phyloP scores from a whole-genome alignment of 495 filamentous ascomycete species.

The Hypoxylon cercidicola region DNA sequence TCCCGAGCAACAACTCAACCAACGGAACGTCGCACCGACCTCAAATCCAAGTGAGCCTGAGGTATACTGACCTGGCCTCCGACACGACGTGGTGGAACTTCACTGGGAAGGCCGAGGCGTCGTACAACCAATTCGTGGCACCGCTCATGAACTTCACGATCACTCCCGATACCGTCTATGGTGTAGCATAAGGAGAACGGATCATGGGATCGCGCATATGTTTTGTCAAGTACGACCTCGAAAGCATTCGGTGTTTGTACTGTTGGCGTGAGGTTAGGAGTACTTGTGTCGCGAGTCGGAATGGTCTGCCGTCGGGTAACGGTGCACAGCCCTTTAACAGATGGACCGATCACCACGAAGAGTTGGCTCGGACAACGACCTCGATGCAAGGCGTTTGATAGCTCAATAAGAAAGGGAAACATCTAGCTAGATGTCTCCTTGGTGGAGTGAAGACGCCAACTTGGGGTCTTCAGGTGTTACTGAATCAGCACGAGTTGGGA shows the following conservation, averaged over 20 bases:
- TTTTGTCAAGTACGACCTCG: slow-evolving; percentile 26
- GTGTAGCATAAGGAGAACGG: slow-evolving; percentile 40
- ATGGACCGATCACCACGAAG: background rate
- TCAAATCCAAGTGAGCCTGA: slow-evolving; percentile 44
- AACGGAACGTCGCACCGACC: slow-evolving; percentile 34
- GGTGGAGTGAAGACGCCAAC: background rate
- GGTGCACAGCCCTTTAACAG: slow-evolving; percentile 1
- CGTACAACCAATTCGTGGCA: slow-evolving; percentile 41
- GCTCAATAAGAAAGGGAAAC: background rate
- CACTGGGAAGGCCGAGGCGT: slow-evolving; percentile 43
- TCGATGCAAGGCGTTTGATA: background rate
- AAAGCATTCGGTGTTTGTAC: slow-evolving; percentile 12
- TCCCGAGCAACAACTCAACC: slow-evolving; percentile 24
- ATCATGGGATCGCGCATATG: slow-evolving; percentile 16
- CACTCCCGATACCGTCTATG: slow-evolving; percentile 39
- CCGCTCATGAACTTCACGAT: slow-evolving; percentile 46
- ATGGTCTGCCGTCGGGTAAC: slow-evolving; percentile 8
- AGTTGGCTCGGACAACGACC: too few relatives aligned
- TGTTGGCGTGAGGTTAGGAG: slow-evolving; percentile 18
- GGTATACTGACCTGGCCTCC: slow-evolving; percentile 37
- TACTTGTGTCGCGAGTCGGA: slow-evolving; percentile 28
- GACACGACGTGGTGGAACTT: slow-evolving; percentile 48
- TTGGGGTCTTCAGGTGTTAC: too few relatives aligned
- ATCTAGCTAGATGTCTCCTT: background rate
- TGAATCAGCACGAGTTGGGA: too few relatives aligned